Evolutionary conservation across 495 filamentous ascomycete species (phyloP).

Genomic region (Talaromyces proteolyticus): DNA sequence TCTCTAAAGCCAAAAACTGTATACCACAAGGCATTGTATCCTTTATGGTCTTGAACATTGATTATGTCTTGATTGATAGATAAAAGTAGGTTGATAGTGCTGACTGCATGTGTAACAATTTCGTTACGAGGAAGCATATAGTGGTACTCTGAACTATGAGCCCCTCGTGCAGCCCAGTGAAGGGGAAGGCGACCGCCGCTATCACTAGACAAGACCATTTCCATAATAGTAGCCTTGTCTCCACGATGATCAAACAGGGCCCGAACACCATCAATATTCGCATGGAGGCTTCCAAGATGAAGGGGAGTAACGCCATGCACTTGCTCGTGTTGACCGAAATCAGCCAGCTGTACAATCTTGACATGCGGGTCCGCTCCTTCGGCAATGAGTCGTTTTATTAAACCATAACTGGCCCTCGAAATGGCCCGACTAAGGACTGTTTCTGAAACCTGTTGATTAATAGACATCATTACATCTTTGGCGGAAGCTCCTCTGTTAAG

Average conservation of each 20-base stretch:
- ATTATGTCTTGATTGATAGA: background rate
- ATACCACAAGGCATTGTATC: constrained; percentile 6
- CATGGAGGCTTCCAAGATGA: constrained; percentile 6
- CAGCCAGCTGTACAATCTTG: background rate
- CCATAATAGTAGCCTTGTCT: background rate
- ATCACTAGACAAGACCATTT: constrained; percentile 4
- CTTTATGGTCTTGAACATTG: constrained; percentile 5
- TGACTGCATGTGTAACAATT: background rate
- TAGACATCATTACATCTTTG: constrained; percentile 1
- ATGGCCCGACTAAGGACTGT: constrained; percentile 8
- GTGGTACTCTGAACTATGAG: background rate
- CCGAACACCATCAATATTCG: constrained; percentile 9
- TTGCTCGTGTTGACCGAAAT: background rate
- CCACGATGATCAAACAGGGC: constrained; percentile 7
- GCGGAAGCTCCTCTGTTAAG: constrained; percentile 9
- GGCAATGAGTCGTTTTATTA: constrained; percentile 9
- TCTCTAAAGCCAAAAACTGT: background rate
- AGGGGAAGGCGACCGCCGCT: constrained; percentile 10
- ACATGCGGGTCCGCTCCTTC: constrained; percentile 9
- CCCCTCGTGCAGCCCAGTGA: constrained; percentile 9
- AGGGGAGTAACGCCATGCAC: constrained; percentile 8
- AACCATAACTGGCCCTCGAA: background rate
- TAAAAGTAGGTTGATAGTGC: constrained; percentile 7
- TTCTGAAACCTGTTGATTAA: background rate
- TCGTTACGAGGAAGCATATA: constrained; percentile 2